These are phyloP conservation scores for Solanum raphanifolium DNA, from an alignment of 257 asterid genomes.

Conservation along the genomic window DNA sequence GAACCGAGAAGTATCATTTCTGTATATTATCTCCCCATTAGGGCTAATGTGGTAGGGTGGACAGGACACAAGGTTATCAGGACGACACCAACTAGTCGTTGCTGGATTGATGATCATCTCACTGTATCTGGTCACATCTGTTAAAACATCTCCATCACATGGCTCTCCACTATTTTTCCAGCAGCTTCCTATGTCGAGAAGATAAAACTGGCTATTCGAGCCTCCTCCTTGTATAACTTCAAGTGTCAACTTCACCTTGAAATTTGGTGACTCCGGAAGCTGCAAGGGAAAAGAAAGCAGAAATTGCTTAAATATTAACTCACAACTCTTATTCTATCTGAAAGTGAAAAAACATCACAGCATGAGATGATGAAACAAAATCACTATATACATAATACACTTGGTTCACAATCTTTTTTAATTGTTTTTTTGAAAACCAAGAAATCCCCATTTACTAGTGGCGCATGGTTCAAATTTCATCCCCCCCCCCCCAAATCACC, in stretches of 20 bases:
- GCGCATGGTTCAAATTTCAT: not conserved
- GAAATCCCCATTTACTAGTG: not conserved
- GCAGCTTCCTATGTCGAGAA: slow-evolving; percentile 74
- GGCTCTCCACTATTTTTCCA: slow-evolving; percentile 79
- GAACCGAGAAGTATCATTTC: slow-evolving; percentile 59
- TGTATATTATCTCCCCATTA: slow-evolving; percentile 40
- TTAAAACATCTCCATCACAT: slow-evolving; percentile 59
- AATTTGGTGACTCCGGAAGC: slow-evolving; percentile 67
- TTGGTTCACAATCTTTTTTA: not conserved
- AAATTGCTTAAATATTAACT: not conserved
- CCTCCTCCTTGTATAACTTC: slow-evolving; percentile 76
- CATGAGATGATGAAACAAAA: not conserved
- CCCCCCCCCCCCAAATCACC: not conserved
- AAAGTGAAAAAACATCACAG: not conserved
- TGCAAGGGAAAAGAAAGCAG: slow-evolving; percentile 10
- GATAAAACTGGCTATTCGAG: slow-evolving; percentile 69
- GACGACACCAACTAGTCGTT: slow-evolving; percentile 73
- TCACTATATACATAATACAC: not conserved
- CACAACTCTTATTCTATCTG: not conserved
- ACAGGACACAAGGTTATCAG: slow-evolving; percentile 58
- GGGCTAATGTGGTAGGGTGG: slow-evolving; percentile 67
- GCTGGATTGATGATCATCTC: slow-evolving; percentile 83
- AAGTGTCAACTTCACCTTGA: slow-evolving; percentile 64
- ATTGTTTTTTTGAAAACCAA: not conserved
- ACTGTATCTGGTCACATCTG: slow-evolving; percentile 79